These are phyloP conservation scores for Cryptococcus amylolentus DNA, from an alignment of 1,284 basidiomycete genomes.

Conservation along the genomic window DNA sequence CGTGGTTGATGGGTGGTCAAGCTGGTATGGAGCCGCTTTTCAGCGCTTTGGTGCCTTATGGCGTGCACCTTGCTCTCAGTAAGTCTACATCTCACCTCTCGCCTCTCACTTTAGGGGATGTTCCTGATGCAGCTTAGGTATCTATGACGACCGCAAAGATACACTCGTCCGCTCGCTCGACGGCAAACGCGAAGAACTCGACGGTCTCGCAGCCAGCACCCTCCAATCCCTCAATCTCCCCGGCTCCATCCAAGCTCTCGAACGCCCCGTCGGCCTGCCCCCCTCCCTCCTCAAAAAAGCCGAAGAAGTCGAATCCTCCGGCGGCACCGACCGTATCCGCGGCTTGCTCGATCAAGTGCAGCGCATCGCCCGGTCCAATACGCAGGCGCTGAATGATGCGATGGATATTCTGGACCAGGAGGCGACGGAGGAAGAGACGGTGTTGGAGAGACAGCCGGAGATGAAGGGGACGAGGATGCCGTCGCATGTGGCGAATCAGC, in stretches of 20 bases:
- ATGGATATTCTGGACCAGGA: slow-evolving; percentile 85
- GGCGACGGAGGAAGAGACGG: slow-evolving; percentile 74
- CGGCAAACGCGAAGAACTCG: slow-evolving; percentile 63
- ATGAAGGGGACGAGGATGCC: slow-evolving; percentile 54
- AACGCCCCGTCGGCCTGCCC: slow-evolving; percentile 80
- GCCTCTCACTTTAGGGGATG: neutral
- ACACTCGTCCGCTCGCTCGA: slow-evolving; percentile 67
- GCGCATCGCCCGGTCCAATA: slow-evolving; percentile 62
- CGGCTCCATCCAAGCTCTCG: slow-evolving; percentile 79
- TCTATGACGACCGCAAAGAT: slow-evolving; percentile 81
- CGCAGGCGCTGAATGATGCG: slow-evolving; percentile 69
- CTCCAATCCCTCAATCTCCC: slow-evolving; percentile 76
- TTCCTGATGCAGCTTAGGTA: slow-evolving; percentile 54
- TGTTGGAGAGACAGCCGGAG: slow-evolving; percentile 52
- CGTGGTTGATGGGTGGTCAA: slow-evolving; percentile 52
- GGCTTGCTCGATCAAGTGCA: slow-evolving; percentile 70
- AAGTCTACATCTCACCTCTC: slow-evolving; percentile 32
- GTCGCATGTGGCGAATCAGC: slow-evolving; percentile 74
- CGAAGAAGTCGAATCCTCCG: slow-evolving; percentile 74
- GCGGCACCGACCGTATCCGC: slow-evolving; percentile 70
- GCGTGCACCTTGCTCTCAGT: slow-evolving; percentile 87
- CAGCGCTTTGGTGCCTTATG: slow-evolving; percentile 74
- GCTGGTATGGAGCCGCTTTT: slow-evolving; percentile 64
- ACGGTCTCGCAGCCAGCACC: slow-evolving; percentile 61
- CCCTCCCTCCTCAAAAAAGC: slow-evolving; percentile 81